Percentiles rank a stretch among this genome's conserved stretches.
Evolutionary conservation across 305 asterid genomes (phyloP).

Genomic region (Solanum aculeatissimum): DNA sequence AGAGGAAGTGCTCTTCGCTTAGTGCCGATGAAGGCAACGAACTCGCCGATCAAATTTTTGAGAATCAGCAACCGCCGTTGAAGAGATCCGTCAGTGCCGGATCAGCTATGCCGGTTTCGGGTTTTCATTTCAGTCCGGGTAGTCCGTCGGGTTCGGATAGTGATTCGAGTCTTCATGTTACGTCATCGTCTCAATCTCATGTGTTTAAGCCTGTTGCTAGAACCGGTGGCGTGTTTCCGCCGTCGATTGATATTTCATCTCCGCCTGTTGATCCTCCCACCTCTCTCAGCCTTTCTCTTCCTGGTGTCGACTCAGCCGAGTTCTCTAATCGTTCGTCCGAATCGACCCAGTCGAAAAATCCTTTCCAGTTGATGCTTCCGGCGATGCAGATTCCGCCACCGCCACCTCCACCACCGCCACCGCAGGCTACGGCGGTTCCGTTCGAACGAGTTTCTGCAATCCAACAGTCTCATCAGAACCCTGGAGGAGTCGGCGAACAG

Average conservation of each 20-base stretch:
- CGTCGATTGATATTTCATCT: constrained; percentile 20
- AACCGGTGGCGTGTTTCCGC: constrained; percentile 25
- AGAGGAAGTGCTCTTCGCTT: constrained; percentile 62
- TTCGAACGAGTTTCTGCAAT: background rate
- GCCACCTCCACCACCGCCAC: background rate
- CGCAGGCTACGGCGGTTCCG: constrained; percentile 1
- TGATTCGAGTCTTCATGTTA: constrained; percentile 39
- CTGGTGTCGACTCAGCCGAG: constrained; percentile 42
- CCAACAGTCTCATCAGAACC: background rate
- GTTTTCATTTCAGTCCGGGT: constrained; percentile 36
- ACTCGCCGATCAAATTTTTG: constrained; percentile 4
- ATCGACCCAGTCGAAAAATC: constrained; percentile 8
- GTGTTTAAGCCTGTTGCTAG: constrained; percentile 40
- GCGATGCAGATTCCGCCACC: constrained; percentile 2
- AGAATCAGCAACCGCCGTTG: constrained; percentile 24
- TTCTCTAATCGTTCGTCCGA: constrained; percentile 8
- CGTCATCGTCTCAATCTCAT: constrained; percentile 15
- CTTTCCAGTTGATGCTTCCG: constrained; percentile 14
- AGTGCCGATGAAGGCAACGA: constrained; percentile 30
- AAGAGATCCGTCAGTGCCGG: constrained; percentile 84
- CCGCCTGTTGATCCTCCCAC: constrained; percentile 38
- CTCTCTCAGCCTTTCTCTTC: constrained; percentile 61
- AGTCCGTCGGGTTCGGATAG: constrained; percentile 88
- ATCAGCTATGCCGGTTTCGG: constrained; percentile 34
- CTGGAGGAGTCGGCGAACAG: background rate